phyloP scores from a whole-genome alignment of 352 stramenopile genomes.

The Detonula confervacea region DNA sequence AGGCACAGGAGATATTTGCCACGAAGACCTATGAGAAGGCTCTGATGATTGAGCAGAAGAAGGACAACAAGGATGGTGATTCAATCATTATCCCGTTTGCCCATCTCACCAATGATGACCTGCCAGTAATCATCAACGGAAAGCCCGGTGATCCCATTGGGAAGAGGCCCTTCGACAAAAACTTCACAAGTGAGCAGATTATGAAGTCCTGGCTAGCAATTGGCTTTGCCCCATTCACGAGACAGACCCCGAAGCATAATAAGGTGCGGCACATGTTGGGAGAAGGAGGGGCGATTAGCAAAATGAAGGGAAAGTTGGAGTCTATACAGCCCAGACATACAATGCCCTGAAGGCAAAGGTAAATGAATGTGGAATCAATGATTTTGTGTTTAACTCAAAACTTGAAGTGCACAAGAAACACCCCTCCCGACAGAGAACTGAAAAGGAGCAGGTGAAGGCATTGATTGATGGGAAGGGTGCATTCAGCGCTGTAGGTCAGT shows the following conservation, averaged over 20 bases:
- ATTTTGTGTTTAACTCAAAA: background rate
- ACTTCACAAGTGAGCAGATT: background rate
- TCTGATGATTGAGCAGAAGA: too few species aligned
- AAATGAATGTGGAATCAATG: background rate
- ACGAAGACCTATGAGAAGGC: background rate
- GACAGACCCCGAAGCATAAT: background rate
- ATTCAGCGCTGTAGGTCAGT: background rate
- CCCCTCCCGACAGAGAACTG: background rate
- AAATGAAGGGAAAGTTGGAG: background rate
- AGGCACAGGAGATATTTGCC: background rate
- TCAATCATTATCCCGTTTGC: too few species aligned
- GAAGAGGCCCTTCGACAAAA: background rate
- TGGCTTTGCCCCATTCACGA: background rate
- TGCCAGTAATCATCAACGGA: conserved; percentile 1
- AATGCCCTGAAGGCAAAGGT: background rate
- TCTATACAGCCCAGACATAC: background rate
- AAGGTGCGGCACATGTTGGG: conserved; percentile 3
- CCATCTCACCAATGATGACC: background rate
- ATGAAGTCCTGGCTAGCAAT: background rate
- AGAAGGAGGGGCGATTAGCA: background rate
- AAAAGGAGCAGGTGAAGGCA: background rate
- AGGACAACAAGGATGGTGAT: too few species aligned
- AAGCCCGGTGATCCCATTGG: background rate
- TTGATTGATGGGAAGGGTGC: background rate
- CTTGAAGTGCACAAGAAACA: background rate